Evolutionary conservation across 345 rosid genomes (phyloP).

Genomic region (Citrus unshiu): DNA sequence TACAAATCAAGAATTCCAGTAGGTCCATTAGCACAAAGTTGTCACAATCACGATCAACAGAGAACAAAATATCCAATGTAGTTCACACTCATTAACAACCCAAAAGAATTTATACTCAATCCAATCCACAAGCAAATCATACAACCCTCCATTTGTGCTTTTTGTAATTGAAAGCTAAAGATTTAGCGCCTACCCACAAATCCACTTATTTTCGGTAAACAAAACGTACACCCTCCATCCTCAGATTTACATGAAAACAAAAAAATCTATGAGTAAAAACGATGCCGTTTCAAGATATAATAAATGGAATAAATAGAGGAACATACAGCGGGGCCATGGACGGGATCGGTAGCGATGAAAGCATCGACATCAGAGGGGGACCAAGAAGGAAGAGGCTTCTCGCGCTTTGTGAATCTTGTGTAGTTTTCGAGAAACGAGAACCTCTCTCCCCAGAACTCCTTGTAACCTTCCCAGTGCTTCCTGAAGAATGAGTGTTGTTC

Average conservation of each 20-base stretch:
- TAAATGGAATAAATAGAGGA: not conserved
- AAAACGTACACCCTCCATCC: no score
- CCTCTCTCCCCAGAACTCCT: constrained; percentile 66
- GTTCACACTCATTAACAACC: not conserved
- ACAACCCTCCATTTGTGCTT: no score
- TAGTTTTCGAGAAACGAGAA: constrained; percentile 55
- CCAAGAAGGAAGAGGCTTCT: constrained; percentile 72
- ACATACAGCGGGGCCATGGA: constrained; percentile 73
- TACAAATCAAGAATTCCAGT: no score
- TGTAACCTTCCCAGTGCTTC: constrained; percentile 52
- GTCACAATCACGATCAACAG: not conserved
- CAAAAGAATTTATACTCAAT: not conserved
- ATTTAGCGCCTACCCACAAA: not conserved
- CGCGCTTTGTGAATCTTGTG: constrained; percentile 50
- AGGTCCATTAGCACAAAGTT: not conserved
- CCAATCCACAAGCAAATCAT: not conserved
- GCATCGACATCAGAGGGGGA: constrained; percentile 72
- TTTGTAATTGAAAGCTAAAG: no score
- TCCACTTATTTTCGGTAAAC: no score
- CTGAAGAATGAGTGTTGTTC: constrained; percentile 34
- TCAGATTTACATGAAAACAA: not conserved
- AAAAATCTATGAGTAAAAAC: no score
- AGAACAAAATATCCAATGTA: not conserved
- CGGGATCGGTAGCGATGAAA: constrained; percentile 85
- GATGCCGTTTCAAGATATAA: not conserved